Evolutionary conservation across 495 filamentous ascomycete genomes (phyloP).

Genomic region (Penicillium steckii): DNA sequence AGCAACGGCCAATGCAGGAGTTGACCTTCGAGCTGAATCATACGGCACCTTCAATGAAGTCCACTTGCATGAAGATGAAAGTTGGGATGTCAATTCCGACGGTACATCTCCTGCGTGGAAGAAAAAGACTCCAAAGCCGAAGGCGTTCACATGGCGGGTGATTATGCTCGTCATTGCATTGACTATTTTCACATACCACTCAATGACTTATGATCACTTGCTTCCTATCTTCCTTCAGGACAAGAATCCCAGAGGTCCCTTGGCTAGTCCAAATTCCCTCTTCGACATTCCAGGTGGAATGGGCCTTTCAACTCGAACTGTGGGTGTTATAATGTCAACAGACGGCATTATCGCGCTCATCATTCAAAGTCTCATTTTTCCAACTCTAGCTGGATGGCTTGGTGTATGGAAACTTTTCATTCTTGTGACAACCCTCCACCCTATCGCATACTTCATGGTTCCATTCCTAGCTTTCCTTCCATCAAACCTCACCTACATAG

Average conservation of each 20-base stretch:
- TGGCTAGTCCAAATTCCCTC: constrained; percentile 27
- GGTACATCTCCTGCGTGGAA: constrained; percentile 37
- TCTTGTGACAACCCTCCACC: constrained; percentile 71
- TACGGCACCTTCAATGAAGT: constrained; percentile 76
- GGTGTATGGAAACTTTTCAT: constrained; percentile 74
- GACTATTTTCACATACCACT: constrained; percentile 83
- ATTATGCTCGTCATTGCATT: constrained; percentile 69
- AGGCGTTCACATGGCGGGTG: constrained; percentile 63
- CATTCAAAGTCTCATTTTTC: constrained; percentile 76
- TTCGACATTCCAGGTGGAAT: constrained; percentile 71
- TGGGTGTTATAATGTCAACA: constrained; percentile 76
- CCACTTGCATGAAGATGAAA: constrained; percentile 45
- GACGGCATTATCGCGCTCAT: constrained; percentile 78
- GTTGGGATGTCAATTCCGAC: constrained; percentile 49
- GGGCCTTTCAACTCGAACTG: constrained; percentile 67
- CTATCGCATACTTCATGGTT: constrained; percentile 72
- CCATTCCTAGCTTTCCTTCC: constrained; percentile 67
- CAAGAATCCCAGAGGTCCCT: constrained; percentile 36
- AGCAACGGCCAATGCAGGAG: constrained; percentile 64
- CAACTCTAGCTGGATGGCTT: constrained; percentile 64
- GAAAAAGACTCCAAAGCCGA: constrained; percentile 35
- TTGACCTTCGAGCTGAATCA: constrained; percentile 69
- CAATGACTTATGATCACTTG: constrained; percentile 84
- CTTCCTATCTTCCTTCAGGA: constrained; percentile 85
- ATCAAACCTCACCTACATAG: constrained; percentile 52